A percentile compares a stretch with the other conserved stretches of the same genome.
phyloP scores from a whole-genome alignment of 1,139 yeast species.

The Insectozyma bohioensis region DNA sequence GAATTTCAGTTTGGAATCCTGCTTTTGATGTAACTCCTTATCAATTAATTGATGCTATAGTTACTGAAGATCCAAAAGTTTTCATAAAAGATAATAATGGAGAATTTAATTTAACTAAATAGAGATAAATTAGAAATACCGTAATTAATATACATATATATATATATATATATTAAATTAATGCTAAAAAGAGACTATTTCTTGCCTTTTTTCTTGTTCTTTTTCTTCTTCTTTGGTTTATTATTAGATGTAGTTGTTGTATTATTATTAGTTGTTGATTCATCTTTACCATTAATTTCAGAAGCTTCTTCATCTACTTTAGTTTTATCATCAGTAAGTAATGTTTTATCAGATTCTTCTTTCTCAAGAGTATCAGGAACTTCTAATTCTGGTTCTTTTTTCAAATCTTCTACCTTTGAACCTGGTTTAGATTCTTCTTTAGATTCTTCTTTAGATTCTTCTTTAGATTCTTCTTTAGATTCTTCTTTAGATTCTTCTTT shows the following conservation, averaged over 20 bases:
- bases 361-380: conserved; percentile 6
- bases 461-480: too few species aligned
- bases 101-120: conserved; percentile 36
- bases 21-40: conserved; percentile 94
- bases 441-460: too few species aligned
- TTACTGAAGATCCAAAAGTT: conserved; percentile 70
- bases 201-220: conserved; percentile 4
- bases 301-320: conserved; percentile 7
- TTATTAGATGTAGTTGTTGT: not conserved
- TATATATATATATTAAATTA: not conserved
- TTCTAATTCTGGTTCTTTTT: too few species aligned
- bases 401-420: too few species aligned
- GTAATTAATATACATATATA: not conserved
- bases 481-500: too few species aligned
- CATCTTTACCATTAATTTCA: conserved; percentile 4
- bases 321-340: conserved; percentile 11
- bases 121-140: too few species aligned
- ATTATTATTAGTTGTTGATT: not conserved
- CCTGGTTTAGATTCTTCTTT: too few species aligned
- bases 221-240: conserved; percentile 3
- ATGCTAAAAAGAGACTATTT: not conserved
- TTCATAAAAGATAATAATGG: conserved; percentile 46
- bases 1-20: conserved; percentile 91
- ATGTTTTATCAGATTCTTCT: conserved; percentile 11
- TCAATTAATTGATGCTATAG: conserved; percentile 77